These are phyloP conservation scores for Amanita jacksonii DNA, from an alignment of 768 basidiomycete genomes.

Conservation along the genomic window DNA sequence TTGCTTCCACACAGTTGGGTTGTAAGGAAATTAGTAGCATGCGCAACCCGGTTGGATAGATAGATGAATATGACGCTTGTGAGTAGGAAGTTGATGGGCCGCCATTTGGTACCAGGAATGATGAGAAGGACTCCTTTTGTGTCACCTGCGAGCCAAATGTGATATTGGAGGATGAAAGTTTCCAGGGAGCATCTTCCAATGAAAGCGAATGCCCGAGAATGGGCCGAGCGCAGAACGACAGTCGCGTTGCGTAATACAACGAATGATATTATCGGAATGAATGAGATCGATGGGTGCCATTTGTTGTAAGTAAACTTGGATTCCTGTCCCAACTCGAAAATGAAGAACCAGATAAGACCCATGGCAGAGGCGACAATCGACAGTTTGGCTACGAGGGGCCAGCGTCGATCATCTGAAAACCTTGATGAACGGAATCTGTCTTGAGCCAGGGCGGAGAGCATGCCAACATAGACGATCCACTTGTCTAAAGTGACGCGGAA, in stretches of 20 bases:
- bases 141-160: conserved; percentile 78
- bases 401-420: conserved; percentile 59
- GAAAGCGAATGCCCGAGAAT: conserved; percentile 65
- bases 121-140: conserved; percentile 75
- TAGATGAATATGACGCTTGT: conserved; percentile 76
- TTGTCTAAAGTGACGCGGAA: conserved; percentile 87
- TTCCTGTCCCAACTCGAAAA: conserved; percentile 67
- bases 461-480: conserved; percentile 83
- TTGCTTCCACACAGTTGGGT: conserved; percentile 35
- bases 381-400: conserved; percentile 43
- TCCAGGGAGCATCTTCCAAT: conserved; percentile 85
- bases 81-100: conserved; percentile 69
- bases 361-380: conserved; percentile 42
- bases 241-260: conserved; percentile 70
- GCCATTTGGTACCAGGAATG: conserved; percentile 63
- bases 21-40: conserved; percentile 68
- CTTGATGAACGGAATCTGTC: conserved; percentile 70
- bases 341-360: conserved; percentile 67
- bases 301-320: conserved; percentile 81
- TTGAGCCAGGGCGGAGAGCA: conserved; percentile 64
- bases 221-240: conserved; percentile 55
- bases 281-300: conserved; percentile 79
- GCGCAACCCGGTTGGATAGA: conserved; percentile 65
- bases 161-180: conserved; percentile 87
- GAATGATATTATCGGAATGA: conserved; percentile 74